Conservation (phyloP, 2,329 filamentous ascomycete genomes). For the Huntiella bhutanensis region DNA sequence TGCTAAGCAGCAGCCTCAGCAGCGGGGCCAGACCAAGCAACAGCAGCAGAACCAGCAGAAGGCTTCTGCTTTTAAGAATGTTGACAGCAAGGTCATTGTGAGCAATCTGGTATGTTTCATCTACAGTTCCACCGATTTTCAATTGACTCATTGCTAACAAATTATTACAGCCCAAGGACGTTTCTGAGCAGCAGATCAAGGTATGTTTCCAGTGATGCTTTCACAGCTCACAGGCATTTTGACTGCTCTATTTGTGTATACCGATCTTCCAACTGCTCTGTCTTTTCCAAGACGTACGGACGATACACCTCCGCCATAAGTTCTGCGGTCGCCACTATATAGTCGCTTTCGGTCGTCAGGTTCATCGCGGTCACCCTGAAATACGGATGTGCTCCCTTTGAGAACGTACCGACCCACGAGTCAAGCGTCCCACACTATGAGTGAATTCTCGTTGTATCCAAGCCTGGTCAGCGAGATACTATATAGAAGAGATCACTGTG, state of each 20-base stretch:
- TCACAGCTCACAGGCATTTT: constrained; percentile 11
- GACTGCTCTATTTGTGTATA: constrained; percentile 11
- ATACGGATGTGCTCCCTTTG: not conserved
- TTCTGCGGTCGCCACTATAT: not conserved
- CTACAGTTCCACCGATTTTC: not conserved
- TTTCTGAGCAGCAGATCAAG: constrained; percentile 96
- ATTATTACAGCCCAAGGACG: constrained; percentile 62
- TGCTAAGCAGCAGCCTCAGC: constrained; percentile 37
- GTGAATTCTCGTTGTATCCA: constrained; percentile 1
- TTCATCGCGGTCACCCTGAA: not conserved
- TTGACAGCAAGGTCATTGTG: constrained; percentile 93
- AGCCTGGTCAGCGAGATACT: constrained; percentile 10
- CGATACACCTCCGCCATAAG: constrained; percentile 1
- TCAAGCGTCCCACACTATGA: not conserved
- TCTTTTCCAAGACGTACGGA: constrained; percentile 10
- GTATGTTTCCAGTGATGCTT: constrained; percentile 84
- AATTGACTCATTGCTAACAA: constrained; percentile 26
- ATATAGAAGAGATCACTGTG: constrained; percentile 8
- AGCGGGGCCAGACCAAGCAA: constrained; percentile 17
- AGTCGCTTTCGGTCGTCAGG: not conserved
- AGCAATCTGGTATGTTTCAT: constrained; percentile 71
- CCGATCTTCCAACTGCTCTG: constrained; percentile 7
- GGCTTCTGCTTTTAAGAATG: constrained; percentile 40
- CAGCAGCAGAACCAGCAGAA: constrained; percentile 38
- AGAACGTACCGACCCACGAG: not conserved